Percentiles rank a stretch among this genome's conserved stretches.
Conservation (phyloP, 768 basidiomycete species). For the Auriscalpium orientale region DNA sequence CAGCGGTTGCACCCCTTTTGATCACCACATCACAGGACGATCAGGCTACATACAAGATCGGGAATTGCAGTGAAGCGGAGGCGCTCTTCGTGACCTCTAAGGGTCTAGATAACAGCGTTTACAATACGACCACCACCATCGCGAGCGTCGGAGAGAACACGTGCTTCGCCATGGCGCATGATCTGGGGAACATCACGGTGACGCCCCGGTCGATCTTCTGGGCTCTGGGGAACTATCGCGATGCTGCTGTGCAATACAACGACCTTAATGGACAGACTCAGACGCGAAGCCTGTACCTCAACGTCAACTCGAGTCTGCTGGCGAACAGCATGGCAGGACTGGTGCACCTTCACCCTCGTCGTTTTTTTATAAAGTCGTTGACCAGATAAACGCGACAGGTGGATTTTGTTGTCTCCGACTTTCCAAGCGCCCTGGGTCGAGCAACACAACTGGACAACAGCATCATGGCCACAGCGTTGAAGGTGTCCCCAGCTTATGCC, state of each 20-base stretch:
- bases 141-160: too few relatives aligned
- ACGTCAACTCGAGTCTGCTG: background rate
- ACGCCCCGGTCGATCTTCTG: background rate
- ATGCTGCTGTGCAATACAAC: conserved; percentile 2
- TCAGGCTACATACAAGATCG: too few relatives aligned
- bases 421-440: background rate
- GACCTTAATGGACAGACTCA: conserved; percentile 1
- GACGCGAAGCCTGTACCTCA: conserved; percentile 1
- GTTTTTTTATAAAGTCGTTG: too few relatives aligned
- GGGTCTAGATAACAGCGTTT: too few relatives aligned
- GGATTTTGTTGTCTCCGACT: conserved; percentile 4
- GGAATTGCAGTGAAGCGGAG: too few relatives aligned
- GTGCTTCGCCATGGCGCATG: conserved; percentile 1
- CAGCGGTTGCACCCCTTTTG: too few relatives aligned
- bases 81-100: too few relatives aligned
- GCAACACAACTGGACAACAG: conserved; percentile 1
- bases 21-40: too few relatives aligned
- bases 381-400: background rate
- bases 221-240: conserved; percentile 8
- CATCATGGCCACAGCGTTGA: background rate
- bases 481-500: background rate
- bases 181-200: background rate
- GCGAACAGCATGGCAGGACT: background rate
- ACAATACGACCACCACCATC: too few relatives aligned
- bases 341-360: too few relatives aligned